Evolutionary conservation across 2,329 filamentous ascomycete species (phyloP), one percentile per base, ranked within the genome.

Genomic region (Clarireedia homoeocarpa): DNA sequence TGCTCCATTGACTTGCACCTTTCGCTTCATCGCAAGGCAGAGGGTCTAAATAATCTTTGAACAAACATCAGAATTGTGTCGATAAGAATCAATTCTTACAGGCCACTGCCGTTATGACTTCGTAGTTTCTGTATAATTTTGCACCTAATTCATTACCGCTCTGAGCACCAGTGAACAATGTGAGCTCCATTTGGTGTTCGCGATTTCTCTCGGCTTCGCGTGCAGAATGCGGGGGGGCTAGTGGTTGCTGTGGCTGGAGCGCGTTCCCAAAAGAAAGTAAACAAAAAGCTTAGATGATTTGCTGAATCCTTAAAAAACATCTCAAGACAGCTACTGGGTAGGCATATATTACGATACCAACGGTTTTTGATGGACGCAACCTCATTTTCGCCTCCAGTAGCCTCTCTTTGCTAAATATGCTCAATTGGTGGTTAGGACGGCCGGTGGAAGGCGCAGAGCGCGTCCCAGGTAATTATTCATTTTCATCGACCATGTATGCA

Each of bases 391-490:
- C n/a, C 17, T 51, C n/a, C 7, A 12, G 26, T 9, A 26, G 7
- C 20, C 23, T 26, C 24, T 38, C 9, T 38, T 51, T 20, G 15
- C 24, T 38, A 6, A 45, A 9, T 45, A 70, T 70, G 68, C 62
- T 70, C 48, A 67, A 62, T 52, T 70, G 68, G 68, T 69, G 67
- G 66, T 51, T 67, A 36, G 65, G 66, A 36, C 61, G 61, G 26
- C 39, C 53, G 20, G 20, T 47, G 24, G 53, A 55, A 45, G 53
- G 51, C 42, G 56, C 58, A 15, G 64, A 67, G 55, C 58, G 61
- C 55, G 61, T 56, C 45, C 55, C 62, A 59, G 66, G 67, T 68
- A 60, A 12, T 48, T 46, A 55, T 23, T 53, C 20, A 27, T 38
- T 20, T 15, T 26, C 24, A 23, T 47, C 3, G 6, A 26, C 20